Percentiles rank a stretch among this genome's conserved stretches.
These are phyloP conservation scores for Globomyces pollinis-pini DNA, from an alignment of 192 early-diverging fungal genomes.

Conservation along the genomic window DNA sequence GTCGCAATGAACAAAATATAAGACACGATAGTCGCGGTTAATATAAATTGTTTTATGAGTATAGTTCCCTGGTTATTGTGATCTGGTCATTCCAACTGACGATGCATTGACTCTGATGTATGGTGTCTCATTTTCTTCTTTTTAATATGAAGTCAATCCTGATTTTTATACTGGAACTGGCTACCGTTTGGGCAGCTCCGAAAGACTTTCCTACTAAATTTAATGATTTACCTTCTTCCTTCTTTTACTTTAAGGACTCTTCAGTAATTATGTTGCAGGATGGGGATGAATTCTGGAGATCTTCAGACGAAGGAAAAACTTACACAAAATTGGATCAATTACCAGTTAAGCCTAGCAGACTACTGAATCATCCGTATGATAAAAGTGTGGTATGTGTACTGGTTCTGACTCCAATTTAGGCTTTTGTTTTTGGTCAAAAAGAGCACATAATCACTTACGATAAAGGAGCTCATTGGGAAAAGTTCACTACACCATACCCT, in stretches of 20 bases:
- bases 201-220: slow-evolving; percentile 16
- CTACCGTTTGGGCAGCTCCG: too few species aligned
- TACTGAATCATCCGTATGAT: slow-evolving; percentile 64
- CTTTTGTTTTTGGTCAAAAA: background rate
- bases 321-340: slow-evolving; percentile 29
- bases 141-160: too few species aligned
- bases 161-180: too few species aligned
- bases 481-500: slow-evolving; percentile 20
- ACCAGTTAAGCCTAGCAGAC: slow-evolving; percentile 30
- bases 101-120: too few species aligned
- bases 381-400: slow-evolving; percentile 38
- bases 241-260: slow-evolving; percentile 51
- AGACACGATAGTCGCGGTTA: too few species aligned
- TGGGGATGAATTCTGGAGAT: slow-evolving; percentile 48
- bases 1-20: slow-evolving; percentile 29
- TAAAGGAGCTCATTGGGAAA: slow-evolving; percentile 32
- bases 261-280: slow-evolving; percentile 57
- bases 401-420: background rate
- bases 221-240: slow-evolving; percentile 25
- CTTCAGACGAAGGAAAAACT: slow-evolving; percentile 55
- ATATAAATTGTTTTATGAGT: too few species aligned
- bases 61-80: too few species aligned
- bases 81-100: too few species aligned
- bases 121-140: too few species aligned
- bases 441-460: background rate